phyloP scores from a whole-genome alignment of 2,329 filamentous ascomycete species.

The Thielaviopsis punctulata region DNA sequence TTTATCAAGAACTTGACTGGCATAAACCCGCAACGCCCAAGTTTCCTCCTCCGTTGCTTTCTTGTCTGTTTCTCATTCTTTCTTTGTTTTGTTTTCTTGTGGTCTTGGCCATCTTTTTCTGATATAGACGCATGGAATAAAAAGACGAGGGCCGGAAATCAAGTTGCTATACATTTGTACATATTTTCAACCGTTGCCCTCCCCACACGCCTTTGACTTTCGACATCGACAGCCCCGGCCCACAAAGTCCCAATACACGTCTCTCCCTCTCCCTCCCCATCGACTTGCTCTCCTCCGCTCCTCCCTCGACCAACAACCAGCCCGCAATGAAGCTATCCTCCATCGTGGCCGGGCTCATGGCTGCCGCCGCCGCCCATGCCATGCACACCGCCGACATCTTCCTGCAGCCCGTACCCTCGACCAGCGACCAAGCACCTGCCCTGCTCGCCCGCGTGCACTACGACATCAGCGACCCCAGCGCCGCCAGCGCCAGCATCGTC shows the following conservation, averaged over 20 bases:
- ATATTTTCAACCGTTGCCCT: no score
- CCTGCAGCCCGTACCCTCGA: constrained; percentile 29
- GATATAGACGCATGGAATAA: no score
- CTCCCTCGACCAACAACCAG: not conserved
- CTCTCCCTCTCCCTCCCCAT: not conserved
- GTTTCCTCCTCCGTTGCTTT: no score
- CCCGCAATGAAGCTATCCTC: constrained; percentile 25
- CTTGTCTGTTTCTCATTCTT: no score
- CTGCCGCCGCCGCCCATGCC: constrained; percentile 22
- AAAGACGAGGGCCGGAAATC: no score
- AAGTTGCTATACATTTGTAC: no score
- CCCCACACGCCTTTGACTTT: no score
- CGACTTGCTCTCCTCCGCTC: not conserved
- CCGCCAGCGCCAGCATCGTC: constrained; percentile 27
- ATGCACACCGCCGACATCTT: constrained; percentile 33
- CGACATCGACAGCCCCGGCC: not conserved
- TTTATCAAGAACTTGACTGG: no score
- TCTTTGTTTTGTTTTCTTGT: no score
- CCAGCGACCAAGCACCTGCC: constrained; percentile 17
- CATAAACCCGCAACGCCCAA: no score
- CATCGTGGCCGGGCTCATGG: constrained; percentile 26
- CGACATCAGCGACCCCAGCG: constrained; percentile 25
- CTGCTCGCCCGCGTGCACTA: constrained; percentile 41
- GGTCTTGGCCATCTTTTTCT: no score
- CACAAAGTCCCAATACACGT: not conserved